phyloP scores from a whole-genome alignment of 108 stramenopile species.

The Pseudonitzschia multistriata region DNA sequence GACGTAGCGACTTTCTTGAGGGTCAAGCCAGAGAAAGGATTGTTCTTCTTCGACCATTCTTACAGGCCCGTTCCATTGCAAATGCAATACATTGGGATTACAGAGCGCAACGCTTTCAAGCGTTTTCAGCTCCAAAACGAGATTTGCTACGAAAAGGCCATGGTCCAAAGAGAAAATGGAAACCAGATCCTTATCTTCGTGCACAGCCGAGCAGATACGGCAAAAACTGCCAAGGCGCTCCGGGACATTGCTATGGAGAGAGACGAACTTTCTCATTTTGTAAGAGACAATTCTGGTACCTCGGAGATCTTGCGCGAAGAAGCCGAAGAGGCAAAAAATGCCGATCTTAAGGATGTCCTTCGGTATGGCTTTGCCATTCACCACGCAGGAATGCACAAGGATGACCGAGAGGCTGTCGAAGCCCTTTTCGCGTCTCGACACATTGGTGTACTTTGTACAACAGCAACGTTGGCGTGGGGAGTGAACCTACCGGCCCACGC shows the following conservation, averaged over 20 bases:
- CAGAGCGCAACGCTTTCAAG: conserved; percentile 97
- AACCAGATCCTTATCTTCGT: conserved; percentile 98
- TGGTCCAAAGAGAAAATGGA: conserved; percentile 81
- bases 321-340: conserved; percentile 77
- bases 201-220: conserved; percentile 97
- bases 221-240: conserved; percentile 96
- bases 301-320: conserved; percentile 93
- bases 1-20: conserved; percentile 98
- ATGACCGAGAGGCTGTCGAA: conserved; percentile 97
- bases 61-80: conserved; percentile 98
- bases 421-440: conserved; percentile 97
- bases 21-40: conserved; percentile 94
- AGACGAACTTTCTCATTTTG: conserved; percentile 85
- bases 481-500: conserved; percentile 99
- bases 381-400: conserved; percentile 96
- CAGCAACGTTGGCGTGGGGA: conserved; percentile 99
- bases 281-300: conserved; percentile 88
- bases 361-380: conserved; percentile 98
- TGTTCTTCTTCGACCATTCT: conserved; percentile 99
- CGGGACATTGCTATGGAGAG: conserved; percentile 91
- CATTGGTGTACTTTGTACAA: conserved; percentile 93
- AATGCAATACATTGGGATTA: conserved; percentile 99
- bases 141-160: conserved; percentile 98
- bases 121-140: conserved; percentile 98
- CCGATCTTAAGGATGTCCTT: conserved; percentile 93